A percentile compares a stretch with the other conserved stretches of the same genome.
phyloP scores from a whole-genome alignment of 371 early-diverging fungal species.

The Zychaea mexicana region DNA sequence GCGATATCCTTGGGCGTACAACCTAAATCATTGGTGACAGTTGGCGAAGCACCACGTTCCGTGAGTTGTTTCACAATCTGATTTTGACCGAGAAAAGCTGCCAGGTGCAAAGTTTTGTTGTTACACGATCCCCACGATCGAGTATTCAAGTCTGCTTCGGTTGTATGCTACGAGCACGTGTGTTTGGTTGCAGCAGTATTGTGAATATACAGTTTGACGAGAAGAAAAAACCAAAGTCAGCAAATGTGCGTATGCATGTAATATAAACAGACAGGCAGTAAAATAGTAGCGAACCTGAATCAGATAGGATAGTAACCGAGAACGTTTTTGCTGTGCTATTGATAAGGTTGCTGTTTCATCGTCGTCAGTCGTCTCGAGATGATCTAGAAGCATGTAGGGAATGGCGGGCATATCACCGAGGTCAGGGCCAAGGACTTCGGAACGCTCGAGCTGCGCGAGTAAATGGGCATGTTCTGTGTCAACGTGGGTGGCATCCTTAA shows the following conservation, averaged over 20 bases:
- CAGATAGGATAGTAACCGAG: slow-evolving; percentile 28
- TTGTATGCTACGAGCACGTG: slow-evolving; percentile 5
- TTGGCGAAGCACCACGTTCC: slow-evolving; percentile 14
- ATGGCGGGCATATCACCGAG: slow-evolving; percentile 8
- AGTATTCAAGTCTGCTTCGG: slow-evolving; percentile 7
- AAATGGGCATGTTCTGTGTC: slow-evolving; percentile 18
- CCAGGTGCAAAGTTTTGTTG: slow-evolving; percentile 24
- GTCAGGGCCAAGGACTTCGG: slow-evolving; percentile 13
- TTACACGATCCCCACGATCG: slow-evolving; percentile 22
- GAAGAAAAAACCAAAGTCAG: too few species aligned
- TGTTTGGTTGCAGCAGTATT: background rate
- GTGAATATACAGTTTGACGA: too few species aligned
- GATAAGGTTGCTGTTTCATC: slow-evolving; percentile 1
- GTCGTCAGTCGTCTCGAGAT: slow-evolving; percentile 13
- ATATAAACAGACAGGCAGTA: background rate
- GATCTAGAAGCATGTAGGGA: slow-evolving; percentile 17
- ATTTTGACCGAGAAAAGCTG: slow-evolving; percentile 16
- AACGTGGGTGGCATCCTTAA: slow-evolving; percentile 16
- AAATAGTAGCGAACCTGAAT: slow-evolving; percentile 35
- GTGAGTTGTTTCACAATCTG: slow-evolving; percentile 11
- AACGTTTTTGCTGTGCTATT: slow-evolving; percentile 16
- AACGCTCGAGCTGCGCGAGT: slow-evolving; percentile 14
- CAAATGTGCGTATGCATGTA: background rate
- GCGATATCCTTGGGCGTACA: slow-evolving; percentile 16
- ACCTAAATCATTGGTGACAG: slow-evolving; percentile 15